Conservation (phyloP, 495 filamentous ascomycete species). For the Antarctomyces pellizariae region DNA sequence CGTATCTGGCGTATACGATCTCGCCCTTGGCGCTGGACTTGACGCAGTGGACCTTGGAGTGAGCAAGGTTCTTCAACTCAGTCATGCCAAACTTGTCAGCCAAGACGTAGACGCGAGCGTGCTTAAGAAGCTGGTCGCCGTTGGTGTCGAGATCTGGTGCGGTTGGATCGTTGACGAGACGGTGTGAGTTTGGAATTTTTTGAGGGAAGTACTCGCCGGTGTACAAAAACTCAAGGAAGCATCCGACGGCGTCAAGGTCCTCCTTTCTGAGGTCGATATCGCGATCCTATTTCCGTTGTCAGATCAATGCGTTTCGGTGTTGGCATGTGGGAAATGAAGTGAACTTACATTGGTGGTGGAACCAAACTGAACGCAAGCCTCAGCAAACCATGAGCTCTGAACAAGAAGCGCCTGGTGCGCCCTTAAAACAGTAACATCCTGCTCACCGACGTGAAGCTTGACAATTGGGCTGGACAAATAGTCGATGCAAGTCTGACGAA, state of each 20-base stretch:
- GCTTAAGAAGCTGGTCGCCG: constrained; percentile 57
- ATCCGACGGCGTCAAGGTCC: constrained; percentile 60
- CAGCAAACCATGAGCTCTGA: constrained; percentile 51
- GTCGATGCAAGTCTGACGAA: constrained; percentile 23
- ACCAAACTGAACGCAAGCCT: constrained; percentile 30
- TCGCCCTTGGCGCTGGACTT: constrained; percentile 69
- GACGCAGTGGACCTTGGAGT: constrained; percentile 74
- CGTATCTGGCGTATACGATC: constrained; percentile 71
- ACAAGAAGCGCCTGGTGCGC: constrained; percentile 61
- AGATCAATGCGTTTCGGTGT: neutral
- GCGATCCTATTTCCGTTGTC: constrained; percentile 22
- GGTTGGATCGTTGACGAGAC: constrained; percentile 32
- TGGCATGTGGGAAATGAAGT: neutral
- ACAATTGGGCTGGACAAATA: constrained; percentile 64
- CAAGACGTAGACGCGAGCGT: constrained; percentile 74
- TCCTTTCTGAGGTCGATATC: constrained; percentile 44
- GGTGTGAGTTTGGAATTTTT: constrained; percentile 27
- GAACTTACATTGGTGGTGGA: constrained; percentile 23
- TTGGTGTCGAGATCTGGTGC: constrained; percentile 38
- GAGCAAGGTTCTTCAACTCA: constrained; percentile 51
- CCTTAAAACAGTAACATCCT: constrained; percentile 34
- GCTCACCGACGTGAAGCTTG: constrained; percentile 44
- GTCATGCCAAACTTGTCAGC: constrained; percentile 57
- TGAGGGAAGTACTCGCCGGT: constrained; percentile 72
- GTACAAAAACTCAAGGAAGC: constrained; percentile 82